Conservation (phyloP, 1,284 basidiomycete species). For the Trametes hirsuta region DNA sequence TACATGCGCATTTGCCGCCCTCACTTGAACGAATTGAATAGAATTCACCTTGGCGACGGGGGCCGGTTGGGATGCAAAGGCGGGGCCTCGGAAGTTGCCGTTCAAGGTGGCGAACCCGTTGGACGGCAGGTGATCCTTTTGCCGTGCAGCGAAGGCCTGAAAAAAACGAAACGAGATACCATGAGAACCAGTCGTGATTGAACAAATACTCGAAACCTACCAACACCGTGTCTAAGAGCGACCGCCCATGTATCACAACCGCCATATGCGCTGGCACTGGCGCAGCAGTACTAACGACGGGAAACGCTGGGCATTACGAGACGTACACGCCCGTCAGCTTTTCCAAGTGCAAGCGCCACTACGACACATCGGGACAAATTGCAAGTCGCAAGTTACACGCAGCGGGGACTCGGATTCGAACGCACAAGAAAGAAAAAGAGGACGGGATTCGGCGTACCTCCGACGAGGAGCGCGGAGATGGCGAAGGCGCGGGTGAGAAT, state of each 20-base stretch:
- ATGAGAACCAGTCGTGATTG: too few relatives aligned
- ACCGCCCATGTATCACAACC: slow-evolving; percentile 5
- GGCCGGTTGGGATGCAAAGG: background rate
- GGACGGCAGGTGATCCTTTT: background rate
- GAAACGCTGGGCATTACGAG: slow-evolving; percentile 1
- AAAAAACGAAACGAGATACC: too few relatives aligned
- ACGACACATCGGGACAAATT: too few relatives aligned
- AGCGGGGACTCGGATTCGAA: background rate
- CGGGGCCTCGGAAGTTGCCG: background rate
- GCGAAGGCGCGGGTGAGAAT: slow-evolving; percentile 22
- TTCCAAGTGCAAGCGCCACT: too few relatives aligned
- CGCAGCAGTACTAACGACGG: slow-evolving; percentile 5
- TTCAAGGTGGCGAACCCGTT: background rate
- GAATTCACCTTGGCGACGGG: background rate
- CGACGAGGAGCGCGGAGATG: slow-evolving; percentile 19
- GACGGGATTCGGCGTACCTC: slow-evolving; percentile 1
- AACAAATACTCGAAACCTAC: background rate
- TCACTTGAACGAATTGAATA: too few relatives aligned
- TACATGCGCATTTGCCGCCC: background rate
- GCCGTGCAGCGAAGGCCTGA: background rate
- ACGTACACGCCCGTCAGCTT: too few relatives aligned
- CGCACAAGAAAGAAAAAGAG: too few relatives aligned
- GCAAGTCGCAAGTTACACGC: too few relatives aligned
- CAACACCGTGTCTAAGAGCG: slow-evolving; percentile 36
- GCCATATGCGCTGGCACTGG: background rate